Conservation (phyloP, 257 asterid species). For the Fraxinus americana region DNA sequence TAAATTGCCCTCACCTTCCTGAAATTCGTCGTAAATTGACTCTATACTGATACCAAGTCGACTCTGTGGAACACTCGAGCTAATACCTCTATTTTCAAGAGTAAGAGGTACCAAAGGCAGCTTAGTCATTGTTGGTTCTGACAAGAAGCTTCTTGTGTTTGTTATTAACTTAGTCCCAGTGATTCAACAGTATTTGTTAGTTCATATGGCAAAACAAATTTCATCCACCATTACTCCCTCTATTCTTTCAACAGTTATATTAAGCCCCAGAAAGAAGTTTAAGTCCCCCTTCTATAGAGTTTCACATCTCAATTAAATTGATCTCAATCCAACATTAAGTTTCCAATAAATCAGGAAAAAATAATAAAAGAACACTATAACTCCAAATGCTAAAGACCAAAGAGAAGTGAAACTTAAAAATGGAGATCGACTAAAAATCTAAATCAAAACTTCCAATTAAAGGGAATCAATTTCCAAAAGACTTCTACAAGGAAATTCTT, state of each 20-base stretch:
- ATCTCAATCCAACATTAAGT: slow-evolving; percentile 18
- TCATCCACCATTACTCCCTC: slow-evolving; percentile 42
- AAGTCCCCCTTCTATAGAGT: not conserved
- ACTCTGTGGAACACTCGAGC: slow-evolving; percentile 31
- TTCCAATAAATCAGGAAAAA: slow-evolving; percentile 21
- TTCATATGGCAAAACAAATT: slow-evolving; percentile 43
- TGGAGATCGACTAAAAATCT: slow-evolving; percentile 27
- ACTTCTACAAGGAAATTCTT: slow-evolving; percentile 27
- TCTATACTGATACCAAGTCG: slow-evolving; percentile 37
- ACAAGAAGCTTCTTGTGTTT: slow-evolving; percentile 33
- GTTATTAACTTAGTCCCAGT: slow-evolving; percentile 50
- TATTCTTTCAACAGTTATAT: not conserved
- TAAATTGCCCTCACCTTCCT: slow-evolving; percentile 30
- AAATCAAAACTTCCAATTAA: slow-evolving; percentile 29
- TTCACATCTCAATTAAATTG: not conserved
- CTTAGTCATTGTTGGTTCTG: slow-evolving; percentile 47
- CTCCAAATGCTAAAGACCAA: not conserved
- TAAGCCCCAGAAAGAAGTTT: slow-evolving; percentile 17
- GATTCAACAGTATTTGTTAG: slow-evolving; percentile 47
- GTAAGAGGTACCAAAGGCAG: slow-evolving; percentile 41
- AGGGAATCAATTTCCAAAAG: slow-evolving; percentile 26
- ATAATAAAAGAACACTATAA: slow-evolving; percentile 2
- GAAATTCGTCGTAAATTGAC: slow-evolving; percentile 28
- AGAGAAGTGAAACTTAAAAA: not conserved
- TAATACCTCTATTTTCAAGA: slow-evolving; percentile 35